These are phyloP conservation scores for Metarhizium humberi DNA, from an alignment of 2,329 filamentous ascomycete species.

Conservation along the genomic window DNA sequence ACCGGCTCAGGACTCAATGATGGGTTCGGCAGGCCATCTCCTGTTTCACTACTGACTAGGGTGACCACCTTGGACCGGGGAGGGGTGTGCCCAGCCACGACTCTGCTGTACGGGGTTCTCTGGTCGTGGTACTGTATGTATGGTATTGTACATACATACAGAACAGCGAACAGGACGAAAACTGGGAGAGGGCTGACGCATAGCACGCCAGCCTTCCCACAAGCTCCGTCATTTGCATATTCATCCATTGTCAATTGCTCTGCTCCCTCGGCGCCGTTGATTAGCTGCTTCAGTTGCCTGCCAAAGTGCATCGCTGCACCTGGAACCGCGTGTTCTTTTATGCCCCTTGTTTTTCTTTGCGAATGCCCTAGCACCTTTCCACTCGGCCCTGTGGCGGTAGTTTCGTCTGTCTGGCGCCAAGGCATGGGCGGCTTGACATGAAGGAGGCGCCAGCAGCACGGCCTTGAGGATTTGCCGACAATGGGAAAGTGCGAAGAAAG, in stretches of 20 bases:
- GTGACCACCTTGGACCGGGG: conserved; percentile 7
- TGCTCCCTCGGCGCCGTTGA: not conserved
- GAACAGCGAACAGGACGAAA: not conserved
- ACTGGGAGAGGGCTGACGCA: not conserved
- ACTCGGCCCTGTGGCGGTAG: not conserved
- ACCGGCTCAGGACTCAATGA: conserved; percentile 10
- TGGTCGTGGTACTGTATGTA: not conserved
- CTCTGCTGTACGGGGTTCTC: not conserved
- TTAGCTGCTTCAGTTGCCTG: not conserved
- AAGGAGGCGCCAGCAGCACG: not conserved
- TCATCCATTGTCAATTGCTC: not conserved
- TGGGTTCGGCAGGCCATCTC: conserved; percentile 11
- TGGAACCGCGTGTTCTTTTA: not conserved
- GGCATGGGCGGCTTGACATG: not conserved
- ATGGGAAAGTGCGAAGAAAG: not conserved
- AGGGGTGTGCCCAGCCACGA: conserved; percentile 3
- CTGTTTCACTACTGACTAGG: conserved; percentile 14
- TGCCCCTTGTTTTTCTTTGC: too few species aligned
- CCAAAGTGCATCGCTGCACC: not conserved
- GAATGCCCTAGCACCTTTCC: not conserved
- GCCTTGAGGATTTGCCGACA: not conserved
- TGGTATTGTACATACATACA: not conserved
- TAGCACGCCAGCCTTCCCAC: conserved; percentile 1
- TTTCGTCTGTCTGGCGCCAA: not conserved
- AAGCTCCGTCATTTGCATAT: conserved; percentile 1